Conservation (phyloP, 495 filamentous ascomycete genomes). For the Friedmanniomyces endolithicus region DNA sequence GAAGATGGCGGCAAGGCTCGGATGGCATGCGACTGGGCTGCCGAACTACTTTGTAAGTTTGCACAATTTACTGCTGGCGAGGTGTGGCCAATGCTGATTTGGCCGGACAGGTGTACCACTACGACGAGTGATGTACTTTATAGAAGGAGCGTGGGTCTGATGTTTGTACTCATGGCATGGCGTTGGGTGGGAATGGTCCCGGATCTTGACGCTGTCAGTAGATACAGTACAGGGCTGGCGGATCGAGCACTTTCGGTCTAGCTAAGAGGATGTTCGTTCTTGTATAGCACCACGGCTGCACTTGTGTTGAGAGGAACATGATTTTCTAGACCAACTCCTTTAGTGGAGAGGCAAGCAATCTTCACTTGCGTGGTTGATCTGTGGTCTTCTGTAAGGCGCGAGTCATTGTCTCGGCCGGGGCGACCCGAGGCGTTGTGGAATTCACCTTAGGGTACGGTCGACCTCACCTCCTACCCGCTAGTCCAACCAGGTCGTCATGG, state of each 20-base stretch:
- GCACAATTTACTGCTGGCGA: background rate
- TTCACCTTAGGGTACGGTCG: too few species aligned
- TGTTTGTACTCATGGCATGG: background rate
- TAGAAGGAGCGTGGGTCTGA: background rate
- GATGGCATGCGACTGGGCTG: conserved; percentile 70
- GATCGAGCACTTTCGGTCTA: background rate
- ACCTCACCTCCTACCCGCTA: too few species aligned
- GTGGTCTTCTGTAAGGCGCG: too few species aligned
- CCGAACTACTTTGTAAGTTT: conserved; percentile 87
- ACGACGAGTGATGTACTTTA: conserved; percentile 21
- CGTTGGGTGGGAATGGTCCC: background rate
- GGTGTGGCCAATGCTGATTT: background rate
- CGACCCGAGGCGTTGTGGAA: too few species aligned
- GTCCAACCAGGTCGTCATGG: too few species aligned
- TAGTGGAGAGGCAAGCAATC: too few species aligned
- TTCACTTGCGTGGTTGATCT: too few species aligned
- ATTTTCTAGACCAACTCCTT: too few species aligned
- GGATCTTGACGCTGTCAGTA: background rate
- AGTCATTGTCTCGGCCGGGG: too few species aligned
- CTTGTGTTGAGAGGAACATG: too few species aligned
- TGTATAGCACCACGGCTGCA: too few species aligned
- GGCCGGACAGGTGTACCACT: conserved; percentile 23
- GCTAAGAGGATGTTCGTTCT: background rate
- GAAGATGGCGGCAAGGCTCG: conserved; percentile 83
- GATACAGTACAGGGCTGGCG: conserved; percentile 18